Evolutionary conservation across 345 rosid species (phyloP), one percentile per base, ranked within the genome.

Genomic region (Dimocarpus longan): DNA sequence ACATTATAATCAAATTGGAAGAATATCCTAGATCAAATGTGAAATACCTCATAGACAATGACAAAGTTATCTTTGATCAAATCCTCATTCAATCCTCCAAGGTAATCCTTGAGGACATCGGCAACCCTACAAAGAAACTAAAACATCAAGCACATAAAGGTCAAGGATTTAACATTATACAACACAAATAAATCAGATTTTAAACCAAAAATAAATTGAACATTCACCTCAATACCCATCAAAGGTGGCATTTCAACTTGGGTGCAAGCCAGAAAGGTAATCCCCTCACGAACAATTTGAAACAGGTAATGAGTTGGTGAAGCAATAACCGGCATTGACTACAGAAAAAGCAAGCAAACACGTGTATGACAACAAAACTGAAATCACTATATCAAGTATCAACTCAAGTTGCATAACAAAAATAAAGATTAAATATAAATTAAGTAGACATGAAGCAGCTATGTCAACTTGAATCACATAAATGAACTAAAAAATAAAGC

Each of bases 211-310:
- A 57, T 19, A 28, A 8, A 24, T 16, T 22, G 42, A 59, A 63
- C 12, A 60, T 37, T 44, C 83, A 94, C 99, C 97, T 96, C 99
- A 78, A 94, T 90, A 40, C 90, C 99, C 98, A 96, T 91, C 87
- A 96, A 78, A 52, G 99, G 97, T 5, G 97, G 97, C 98, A 96
- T 94, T 86, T 94, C 99, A 75, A 96, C 97, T 84, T 94, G 99
- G 81, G 94, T 94, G 77, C 99, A 94, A 69, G 99, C 95, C 71
- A 96, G 80, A 80, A 96, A 91, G 3, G 98, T 96, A 76, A 96
- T 88, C 74, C 98, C 99, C 15, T 91, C 94, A 0, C 97, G 92
- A 80, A 94, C 87, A 59, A 94, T 76, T 91, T 94, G 99, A 83
- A 96, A 96, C 71, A 93, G 84, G 84, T 94, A 96, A 84, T 96